These are phyloP conservation scores for Saccharomycopsis sp. DNA, from an alignment of 805 yeast species.

Conservation along the genomic window DNA sequence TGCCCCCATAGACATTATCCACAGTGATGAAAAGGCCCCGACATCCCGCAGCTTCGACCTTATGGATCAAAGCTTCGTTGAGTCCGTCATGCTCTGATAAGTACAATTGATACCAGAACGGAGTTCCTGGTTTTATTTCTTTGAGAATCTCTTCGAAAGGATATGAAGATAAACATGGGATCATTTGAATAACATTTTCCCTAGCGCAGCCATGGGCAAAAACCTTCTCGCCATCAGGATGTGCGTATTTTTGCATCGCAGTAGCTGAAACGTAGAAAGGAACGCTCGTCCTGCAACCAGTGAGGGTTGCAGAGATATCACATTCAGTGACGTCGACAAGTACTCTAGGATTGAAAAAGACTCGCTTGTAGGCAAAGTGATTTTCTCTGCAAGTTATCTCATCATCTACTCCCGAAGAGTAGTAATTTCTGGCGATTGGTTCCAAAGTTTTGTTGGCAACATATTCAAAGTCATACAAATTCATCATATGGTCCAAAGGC, in stretches of 20 bases:
- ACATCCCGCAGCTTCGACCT: slow-evolving; percentile 69
- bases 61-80: slow-evolving; percentile 49
- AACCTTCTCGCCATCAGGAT: slow-evolving; percentile 85
- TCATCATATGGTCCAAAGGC: slow-evolving; percentile 30
- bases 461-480: slow-evolving; percentile 35
- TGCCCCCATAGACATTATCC: slow-evolving; percentile 87
- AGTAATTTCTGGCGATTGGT: slow-evolving; percentile 36
- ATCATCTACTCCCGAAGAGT: slow-evolving; percentile 45
- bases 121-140: slow-evolving; percentile 50
- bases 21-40: slow-evolving; percentile 83
- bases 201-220: slow-evolving; percentile 77
- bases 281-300: slow-evolving; percentile 60
- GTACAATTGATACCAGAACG: slow-evolving; percentile 83
- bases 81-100: slow-evolving; percentile 70
- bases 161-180: slow-evolving; percentile 84
- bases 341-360: slow-evolving; percentile 43
- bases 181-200: slow-evolving; percentile 75
- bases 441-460: slow-evolving; percentile 33
- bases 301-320: slow-evolving; percentile 36
- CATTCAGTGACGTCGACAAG: slow-evolving; percentile 32
- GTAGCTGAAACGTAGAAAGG: slow-evolving; percentile 91
- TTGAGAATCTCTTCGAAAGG: slow-evolving; percentile 78
- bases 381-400: slow-evolving; percentile 41
- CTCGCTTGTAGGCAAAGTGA: slow-evolving; percentile 34
- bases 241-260: slow-evolving; percentile 85